Evolutionary conservation across 441 rosid genomes (phyloP).

Genomic region (Pelargonium fulgidum): DNA sequence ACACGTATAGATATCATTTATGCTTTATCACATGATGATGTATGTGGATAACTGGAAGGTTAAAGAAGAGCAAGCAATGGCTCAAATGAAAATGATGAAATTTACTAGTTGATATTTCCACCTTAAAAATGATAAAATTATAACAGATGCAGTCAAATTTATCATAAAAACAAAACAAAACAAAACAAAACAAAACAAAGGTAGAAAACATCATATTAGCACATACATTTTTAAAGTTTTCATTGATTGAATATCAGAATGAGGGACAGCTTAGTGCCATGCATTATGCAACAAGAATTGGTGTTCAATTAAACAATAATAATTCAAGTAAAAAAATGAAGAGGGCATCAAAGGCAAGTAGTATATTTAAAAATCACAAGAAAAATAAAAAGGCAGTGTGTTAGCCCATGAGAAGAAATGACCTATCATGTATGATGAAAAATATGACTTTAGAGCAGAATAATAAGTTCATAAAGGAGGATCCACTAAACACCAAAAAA

Average conservation of each 20-base stretch:
- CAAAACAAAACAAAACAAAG: neutral
- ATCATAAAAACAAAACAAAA: neutral
- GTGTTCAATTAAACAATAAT: neutral
- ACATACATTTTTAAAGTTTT: neutral
- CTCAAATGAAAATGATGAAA: neutral
- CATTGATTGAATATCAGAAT: neutral
- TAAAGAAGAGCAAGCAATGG: neutral
- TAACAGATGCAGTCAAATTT: neutral
- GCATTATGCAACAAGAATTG: too few relatives aligned
- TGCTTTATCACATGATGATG: too few relatives aligned
- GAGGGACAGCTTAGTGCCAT: neutral
- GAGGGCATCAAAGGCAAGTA: neutral
- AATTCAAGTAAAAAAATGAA: neutral
- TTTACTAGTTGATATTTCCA: neutral
- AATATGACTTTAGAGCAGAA: neutral
- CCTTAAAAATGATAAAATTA: constrained; percentile 4
- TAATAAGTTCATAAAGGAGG: neutral
- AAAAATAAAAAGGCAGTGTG: neutral
- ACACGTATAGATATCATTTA: too few relatives aligned
- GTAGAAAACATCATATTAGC: neutral
- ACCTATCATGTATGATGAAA: neutral
- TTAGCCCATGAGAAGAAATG: constrained; percentile 2
- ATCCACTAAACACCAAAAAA: neutral
- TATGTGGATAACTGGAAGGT: neutral
- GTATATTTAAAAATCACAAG: neutral